These are phyloP conservation scores for Amylocarpus encephaloides DNA, from an alignment of 2,329 filamentous ascomycete genomes.

Conservation along the genomic window DNA sequence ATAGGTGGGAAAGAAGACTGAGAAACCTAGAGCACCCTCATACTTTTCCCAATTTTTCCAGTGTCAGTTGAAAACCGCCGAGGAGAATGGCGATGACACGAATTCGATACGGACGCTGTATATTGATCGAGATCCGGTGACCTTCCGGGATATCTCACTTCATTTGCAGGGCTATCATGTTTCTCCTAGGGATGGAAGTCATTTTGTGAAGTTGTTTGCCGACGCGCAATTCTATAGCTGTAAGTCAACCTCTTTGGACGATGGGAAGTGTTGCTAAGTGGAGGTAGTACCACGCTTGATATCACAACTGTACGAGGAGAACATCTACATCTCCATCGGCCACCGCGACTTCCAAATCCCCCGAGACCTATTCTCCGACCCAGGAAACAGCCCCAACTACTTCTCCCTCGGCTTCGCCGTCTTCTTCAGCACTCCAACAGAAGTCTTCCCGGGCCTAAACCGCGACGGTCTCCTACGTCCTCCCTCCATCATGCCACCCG, in stretches of 20 bases:
- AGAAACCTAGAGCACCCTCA: conserved; percentile 70
- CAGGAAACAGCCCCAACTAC: conserved; percentile 91
- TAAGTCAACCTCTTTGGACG: conserved; percentile 37
- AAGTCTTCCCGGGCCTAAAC: conserved; percentile 81
- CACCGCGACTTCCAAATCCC: conserved; percentile 83
- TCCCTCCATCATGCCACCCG: conserved; percentile 77
- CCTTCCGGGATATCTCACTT: conserved; percentile 81
- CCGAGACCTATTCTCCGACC: conserved; percentile 75
- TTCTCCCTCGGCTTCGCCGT: conserved; percentile 86
- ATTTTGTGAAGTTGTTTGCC: conserved; percentile 88
- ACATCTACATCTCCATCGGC: conserved; percentile 88
- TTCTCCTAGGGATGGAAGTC: conserved; percentile 69
- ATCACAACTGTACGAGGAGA: conserved; percentile 83
- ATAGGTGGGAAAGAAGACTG: conserved; percentile 35
- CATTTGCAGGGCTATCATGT: conserved; percentile 93
- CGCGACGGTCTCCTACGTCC: conserved; percentile 74
- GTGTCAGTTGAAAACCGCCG: conserved; percentile 65
- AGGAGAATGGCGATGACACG: conserved; percentile 39
- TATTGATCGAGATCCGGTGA: conserved; percentile 86
- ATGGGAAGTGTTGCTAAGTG: conserved; percentile 9
- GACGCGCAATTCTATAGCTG: conserved; percentile 92
- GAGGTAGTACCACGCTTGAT: conserved; percentile 73
- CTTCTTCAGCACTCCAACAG: conserved; percentile 74
- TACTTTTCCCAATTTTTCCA: conserved; percentile 95
- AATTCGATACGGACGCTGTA: conserved; percentile 69